Evolutionary conservation across 2,329 filamentous ascomycete species (phyloP), one percentile per base, ranked within the genome.

Genomic region (Thelonectria blattea): DNA sequence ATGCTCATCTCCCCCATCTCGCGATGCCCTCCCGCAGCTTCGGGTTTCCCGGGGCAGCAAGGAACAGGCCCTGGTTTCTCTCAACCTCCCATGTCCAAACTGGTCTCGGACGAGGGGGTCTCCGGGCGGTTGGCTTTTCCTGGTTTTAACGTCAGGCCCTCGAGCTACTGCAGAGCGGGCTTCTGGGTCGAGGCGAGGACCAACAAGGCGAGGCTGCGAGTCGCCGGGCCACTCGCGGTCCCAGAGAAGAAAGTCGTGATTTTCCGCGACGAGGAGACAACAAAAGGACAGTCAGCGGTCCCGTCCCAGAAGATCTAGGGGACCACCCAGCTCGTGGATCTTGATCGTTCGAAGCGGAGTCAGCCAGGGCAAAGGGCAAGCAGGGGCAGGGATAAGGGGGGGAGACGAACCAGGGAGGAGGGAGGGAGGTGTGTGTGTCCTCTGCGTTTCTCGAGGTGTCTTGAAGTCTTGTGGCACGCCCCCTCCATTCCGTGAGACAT

Each of bases 161-260:
- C 12, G 34, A 24, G 27, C 22, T 52, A 32, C 63, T 63, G 49
- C 56, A 58, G 24, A n/a, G 50, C 48, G 52, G 46, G 41, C 52
- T 34, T n/a, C 41, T 51, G 11, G 3, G 20, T 2, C 32, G 64
- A 64, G 55, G n/a, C 27, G 46, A 61, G 51, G 22, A 24, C 22
- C 6, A 24, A 6, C 22, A 24, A 24, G 22, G 22, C 22, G 22
- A 24, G 22, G 22, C 22, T 24, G 22, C 6, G 30, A 50, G 39
- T 56, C 30, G 52, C 46, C 30, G 22, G 32, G 34, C 37, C 46
- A 27, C 17, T 55, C 41, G 39, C n/a, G 47, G n/a, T n/a, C n/a
- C 52, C 30, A 52, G 42, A 48, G 17, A 56, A 52, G 42, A 48
- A 12, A 56, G 52, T 24, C 22, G 22, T 24, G 22, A 24, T 24